These are phyloP conservation scores for Cryptosporidium muris DNA, from an alignment of 169 alveolate genomes.

Conservation along the genomic window DNA sequence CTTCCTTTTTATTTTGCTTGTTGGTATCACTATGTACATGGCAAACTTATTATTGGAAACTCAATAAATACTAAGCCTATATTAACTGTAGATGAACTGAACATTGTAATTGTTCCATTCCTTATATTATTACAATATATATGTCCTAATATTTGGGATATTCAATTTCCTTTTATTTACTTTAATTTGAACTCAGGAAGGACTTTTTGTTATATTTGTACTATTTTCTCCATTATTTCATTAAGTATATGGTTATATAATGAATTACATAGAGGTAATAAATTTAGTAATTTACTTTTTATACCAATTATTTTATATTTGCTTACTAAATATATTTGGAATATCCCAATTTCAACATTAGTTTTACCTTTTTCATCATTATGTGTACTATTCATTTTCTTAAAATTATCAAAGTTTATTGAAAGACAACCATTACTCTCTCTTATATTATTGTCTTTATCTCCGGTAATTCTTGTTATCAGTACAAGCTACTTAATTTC, in stretches of 20 bases:
- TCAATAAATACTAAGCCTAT: slow-evolving; percentile 29
- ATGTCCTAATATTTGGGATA: slow-evolving; percentile 34
- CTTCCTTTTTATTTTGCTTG: slow-evolving; percentile 59
- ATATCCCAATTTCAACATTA: neutral
- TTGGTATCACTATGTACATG: slow-evolving; percentile 60
- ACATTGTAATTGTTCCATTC: slow-evolving; percentile 33
- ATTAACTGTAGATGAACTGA: slow-evolving; percentile 69
- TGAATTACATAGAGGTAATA: neutral
- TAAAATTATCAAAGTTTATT: slow-evolving; percentile 30
- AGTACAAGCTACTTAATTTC: too few species aligned
- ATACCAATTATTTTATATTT: slow-evolving; percentile 5
- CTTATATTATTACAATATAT: slow-evolving; percentile 31
- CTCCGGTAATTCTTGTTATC: neutral
- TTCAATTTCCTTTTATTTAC: slow-evolving; percentile 1
- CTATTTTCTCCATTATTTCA: slow-evolving; percentile 11
- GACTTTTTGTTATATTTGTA: slow-evolving; percentile 28
- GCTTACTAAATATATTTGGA: slow-evolving; percentile 3
- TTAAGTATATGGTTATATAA: neutral
- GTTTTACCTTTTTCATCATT: slow-evolving; percentile 35
- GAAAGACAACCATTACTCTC: neutral
- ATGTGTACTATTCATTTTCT: slow-evolving; percentile 26
- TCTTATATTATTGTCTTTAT: slow-evolving; percentile 2
- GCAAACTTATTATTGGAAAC: slow-evolving; percentile 54
- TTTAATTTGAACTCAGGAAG: slow-evolving; percentile 25
- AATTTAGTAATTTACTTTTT: neutral